phyloP scores from a whole-genome alignment of 78 protist species.

The slime mould (Dictyostelium discoideum) region dicty_2.7 NC_007089.4:3321501-3322000 shows the following conservation, averaged over 20 bases:
- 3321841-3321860: not conserved
- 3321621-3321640: conserved; percentile 58
- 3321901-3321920: conserved; percentile 5
- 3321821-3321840: conserved; percentile 13
- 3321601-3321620: not conserved
- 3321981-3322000: not conserved
- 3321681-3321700: not conserved
- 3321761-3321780: not conserved
- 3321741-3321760: not conserved
- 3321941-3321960: not conserved
- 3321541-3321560: not conserved
- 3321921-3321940: conserved; percentile 34
- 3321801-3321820: conserved; percentile 1
- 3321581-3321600: not conserved
- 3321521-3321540: not conserved
- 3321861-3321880: conserved; percentile 28
- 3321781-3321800: not conserved
- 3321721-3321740: not conserved
- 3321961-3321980: not conserved
- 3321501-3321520: not conserved
- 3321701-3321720: not conserved
- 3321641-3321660: not conserved
- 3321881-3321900: conserved; percentile 41
- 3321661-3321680: not conserved
- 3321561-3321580: not conserved